These are phyloP conservation scores for Stagonosporopsis vannaccii DNA, from an alignment of 2,329 filamentous ascomycete genomes.

Conservation along the genomic window DNA sequence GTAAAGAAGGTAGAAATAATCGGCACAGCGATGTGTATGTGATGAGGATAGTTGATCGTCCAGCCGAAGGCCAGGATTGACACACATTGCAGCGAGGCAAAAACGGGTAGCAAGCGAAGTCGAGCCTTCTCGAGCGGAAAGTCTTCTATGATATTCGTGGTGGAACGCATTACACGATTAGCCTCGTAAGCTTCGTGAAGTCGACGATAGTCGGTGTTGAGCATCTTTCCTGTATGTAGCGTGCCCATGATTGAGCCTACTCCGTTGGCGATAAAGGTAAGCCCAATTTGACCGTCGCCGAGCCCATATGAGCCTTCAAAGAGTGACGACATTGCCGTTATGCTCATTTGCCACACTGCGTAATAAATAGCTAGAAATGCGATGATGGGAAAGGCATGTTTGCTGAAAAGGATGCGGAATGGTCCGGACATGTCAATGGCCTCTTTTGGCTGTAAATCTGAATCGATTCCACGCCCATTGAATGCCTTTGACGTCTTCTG, in stretches of 20 bases:
- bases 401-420: not conserved
- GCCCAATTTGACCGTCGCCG: slow-evolving; percentile 11
- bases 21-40: not conserved
- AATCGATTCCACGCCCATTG: not conserved
- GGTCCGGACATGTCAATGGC: not conserved
- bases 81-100: not conserved
- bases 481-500: not conserved
- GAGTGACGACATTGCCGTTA: not conserved
- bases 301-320: slow-evolving; percentile 27
- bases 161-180: too few relatives aligned
- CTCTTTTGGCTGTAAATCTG: not conserved
- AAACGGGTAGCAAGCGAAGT: not conserved
- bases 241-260: slow-evolving; percentile 61
- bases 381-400: not conserved
- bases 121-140: not conserved
- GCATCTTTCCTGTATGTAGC: slow-evolving; percentile 57
- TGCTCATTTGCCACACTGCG: slow-evolving; percentile 1
- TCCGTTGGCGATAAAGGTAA: slow-evolving; percentile 62
- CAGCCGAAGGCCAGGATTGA: not conserved
- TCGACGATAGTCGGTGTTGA: slow-evolving; percentile 58
- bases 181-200: slow-evolving; percentile 6
- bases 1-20: not conserved
- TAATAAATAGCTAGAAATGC: not conserved
- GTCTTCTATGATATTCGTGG: not conserved
- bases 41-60: not conserved